Conservation (phyloP, 768 basidiomycete species). For the Crepidotus variabilis region DNA sequence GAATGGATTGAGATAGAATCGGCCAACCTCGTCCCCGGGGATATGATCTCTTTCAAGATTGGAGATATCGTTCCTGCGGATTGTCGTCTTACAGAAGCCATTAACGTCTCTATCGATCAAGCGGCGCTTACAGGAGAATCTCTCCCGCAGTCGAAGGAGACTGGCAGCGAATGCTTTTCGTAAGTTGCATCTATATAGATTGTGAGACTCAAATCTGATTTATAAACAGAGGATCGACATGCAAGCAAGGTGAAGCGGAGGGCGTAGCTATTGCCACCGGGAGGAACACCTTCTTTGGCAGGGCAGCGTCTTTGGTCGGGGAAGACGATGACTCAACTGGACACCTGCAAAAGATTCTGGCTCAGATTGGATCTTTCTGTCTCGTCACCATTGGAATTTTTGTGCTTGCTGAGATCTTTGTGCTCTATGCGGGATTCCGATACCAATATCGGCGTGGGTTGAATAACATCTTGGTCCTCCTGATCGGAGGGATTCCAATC, state of each 20-base stretch:
- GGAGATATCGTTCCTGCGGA: constrained; percentile 98
- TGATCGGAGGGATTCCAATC: constrained; percentile 99
- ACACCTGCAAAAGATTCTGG: constrained; percentile 97
- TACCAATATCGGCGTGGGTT: constrained; percentile 92
- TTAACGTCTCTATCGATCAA: constrained; percentile 98
- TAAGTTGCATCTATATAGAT: constrained; percentile 34
- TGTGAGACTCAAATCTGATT: not conserved
- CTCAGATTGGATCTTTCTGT: constrained; percentile 97
- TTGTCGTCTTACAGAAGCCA: constrained; percentile 91
- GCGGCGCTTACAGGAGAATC: constrained; percentile 98
- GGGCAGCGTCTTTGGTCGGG: constrained; percentile 97
- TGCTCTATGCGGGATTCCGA: constrained; percentile 88
- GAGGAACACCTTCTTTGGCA: constrained; percentile 98
- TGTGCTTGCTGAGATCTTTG: constrained; percentile 89
- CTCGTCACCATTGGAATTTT: constrained; percentile 94
- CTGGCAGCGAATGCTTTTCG: constrained; percentile 97
- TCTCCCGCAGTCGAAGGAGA: constrained; percentile 87
- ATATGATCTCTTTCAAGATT: constrained; percentile 97
- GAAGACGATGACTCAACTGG: constrained; percentile 98
- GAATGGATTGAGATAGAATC: constrained; percentile 93
- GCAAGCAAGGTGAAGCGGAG: constrained; percentile 98
- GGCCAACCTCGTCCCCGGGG: constrained; percentile 85
- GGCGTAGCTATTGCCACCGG: constrained; percentile 98
- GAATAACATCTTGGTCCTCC: constrained; percentile 94
- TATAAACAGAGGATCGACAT: constrained; percentile 78